These are phyloP conservation scores for Verbascum thapsus DNA, from an alignment of 257 asterid genomes.

Conservation along the genomic window DNA sequence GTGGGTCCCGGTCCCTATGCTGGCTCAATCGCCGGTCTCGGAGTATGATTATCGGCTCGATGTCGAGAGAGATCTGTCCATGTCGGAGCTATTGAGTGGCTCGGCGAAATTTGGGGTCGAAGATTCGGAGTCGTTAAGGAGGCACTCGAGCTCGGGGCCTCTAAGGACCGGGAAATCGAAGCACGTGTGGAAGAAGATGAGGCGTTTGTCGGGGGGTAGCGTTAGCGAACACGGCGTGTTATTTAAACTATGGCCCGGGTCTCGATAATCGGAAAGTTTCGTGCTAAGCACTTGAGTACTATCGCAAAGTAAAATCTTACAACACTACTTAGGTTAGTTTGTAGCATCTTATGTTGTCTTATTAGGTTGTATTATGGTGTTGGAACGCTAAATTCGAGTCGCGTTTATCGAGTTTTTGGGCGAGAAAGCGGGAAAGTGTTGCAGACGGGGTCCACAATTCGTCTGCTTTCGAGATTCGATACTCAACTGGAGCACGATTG, in stretches of 20 bases:
- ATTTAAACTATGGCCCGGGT: constrained; percentile 62
- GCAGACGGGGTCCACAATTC: too few relatives aligned
- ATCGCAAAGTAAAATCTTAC: too few relatives aligned
- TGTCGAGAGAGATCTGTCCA: constrained; percentile 68
- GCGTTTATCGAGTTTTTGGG: too few relatives aligned
- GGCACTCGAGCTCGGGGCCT: constrained; percentile 81
- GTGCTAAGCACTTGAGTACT: too few relatives aligned
- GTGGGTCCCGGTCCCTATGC: constrained; percentile 37
- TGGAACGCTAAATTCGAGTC: too few relatives aligned
- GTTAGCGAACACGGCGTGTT: constrained; percentile 70
- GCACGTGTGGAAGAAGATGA: constrained; percentile 67
- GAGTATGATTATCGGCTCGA: constrained; percentile 54
- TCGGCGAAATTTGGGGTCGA: constrained; percentile 41
- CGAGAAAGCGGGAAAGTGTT: too few relatives aligned
- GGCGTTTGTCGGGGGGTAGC: constrained; percentile 59
- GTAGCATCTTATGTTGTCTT: too few relatives aligned
- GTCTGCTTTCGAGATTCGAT: too few relatives aligned
- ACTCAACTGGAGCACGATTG: too few relatives aligned
- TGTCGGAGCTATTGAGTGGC: constrained; percentile 65
- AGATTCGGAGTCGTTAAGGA: constrained; percentile 57
- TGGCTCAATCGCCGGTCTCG: constrained; percentile 46
- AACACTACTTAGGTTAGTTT: too few relatives aligned
- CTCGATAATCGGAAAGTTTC: constrained; percentile 35
- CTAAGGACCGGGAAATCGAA: constrained; percentile 46
- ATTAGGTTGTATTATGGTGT: too few relatives aligned